Conservation (phyloP, 1,284 basidiomycete genomes). For the Schizophyllum commune region DNA sequence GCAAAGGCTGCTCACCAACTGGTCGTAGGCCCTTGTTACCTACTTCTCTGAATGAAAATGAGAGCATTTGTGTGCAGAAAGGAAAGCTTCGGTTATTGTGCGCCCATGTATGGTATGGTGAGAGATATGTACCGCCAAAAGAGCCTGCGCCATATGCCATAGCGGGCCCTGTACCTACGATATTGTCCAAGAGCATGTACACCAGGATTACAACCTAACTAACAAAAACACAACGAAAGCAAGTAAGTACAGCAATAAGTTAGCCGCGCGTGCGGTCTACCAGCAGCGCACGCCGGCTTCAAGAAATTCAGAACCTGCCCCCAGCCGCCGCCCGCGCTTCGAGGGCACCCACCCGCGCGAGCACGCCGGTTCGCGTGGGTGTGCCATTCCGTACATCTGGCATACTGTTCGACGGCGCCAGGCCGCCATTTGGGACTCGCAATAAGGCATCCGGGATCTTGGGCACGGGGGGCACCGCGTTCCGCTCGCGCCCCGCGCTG, state of each 20-base stretch:
- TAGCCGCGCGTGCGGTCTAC: neutral
- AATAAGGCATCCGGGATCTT: slow-evolving; percentile 4
- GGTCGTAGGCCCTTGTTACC: too few species aligned
- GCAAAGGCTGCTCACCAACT: too few species aligned
- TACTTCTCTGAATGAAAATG: too few species aligned
- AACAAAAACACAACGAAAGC: neutral
- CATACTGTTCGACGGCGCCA: neutral
- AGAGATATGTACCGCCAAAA: too few species aligned
- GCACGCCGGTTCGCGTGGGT: neutral
- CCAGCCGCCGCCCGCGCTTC: neutral
- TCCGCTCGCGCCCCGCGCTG: slow-evolving; percentile 25
- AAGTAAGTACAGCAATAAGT: neutral
- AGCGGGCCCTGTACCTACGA: too few species aligned
- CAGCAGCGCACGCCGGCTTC: neutral
- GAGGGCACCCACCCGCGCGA: too few species aligned
- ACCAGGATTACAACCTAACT: neutral
- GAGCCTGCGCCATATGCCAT: too few species aligned
- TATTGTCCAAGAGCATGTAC: neutral
- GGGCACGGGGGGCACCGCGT: slow-evolving; percentile 37
- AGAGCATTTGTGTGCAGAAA: too few species aligned
- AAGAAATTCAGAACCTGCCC: neutral
- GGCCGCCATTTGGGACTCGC: too few species aligned
- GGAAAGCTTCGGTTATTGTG: too few species aligned
- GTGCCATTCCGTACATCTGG: neutral
- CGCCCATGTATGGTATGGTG: too few species aligned